A percentile compares a stretch with the other conserved stretches of the same genome.
These are phyloP conservation scores for Podospora fimiseda DNA, from an alignment of 495 filamentous ascomycete species.

Conservation along the genomic window DNA sequence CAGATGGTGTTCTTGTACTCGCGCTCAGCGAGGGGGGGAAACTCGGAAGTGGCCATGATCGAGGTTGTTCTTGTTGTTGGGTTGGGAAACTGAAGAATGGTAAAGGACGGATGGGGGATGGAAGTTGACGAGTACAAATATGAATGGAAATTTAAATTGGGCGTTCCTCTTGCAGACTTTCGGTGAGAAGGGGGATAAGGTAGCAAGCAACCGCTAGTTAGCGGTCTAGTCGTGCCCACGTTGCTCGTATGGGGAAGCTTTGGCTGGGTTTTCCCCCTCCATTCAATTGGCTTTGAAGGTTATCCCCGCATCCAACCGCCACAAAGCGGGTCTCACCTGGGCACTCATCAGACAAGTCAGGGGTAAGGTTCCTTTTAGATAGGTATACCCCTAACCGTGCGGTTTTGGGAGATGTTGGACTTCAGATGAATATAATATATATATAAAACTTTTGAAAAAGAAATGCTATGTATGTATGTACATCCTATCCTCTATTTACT, in stretches of 20 bases:
- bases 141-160: background rate
- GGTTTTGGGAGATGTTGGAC: too few relatives aligned
- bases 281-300: background rate
- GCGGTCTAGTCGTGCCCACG: constrained; percentile 5
- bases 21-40: constrained; percentile 72
- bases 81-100: too few relatives aligned
- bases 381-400: too few relatives aligned
- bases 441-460: too few relatives aligned
- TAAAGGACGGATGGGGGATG: background rate
- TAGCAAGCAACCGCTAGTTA: background rate
- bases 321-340: too few relatives aligned
- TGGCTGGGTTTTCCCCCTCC: background rate
- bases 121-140: background rate
- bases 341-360: background rate
- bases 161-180: constrained; percentile 9
- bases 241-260: constrained; percentile 13
- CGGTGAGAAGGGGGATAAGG: constrained; percentile 6
- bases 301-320: background rate
- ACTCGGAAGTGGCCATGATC: constrained; percentile 35
- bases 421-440: too few relatives aligned
- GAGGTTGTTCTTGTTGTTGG: constrained; percentile 5
- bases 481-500: too few relatives aligned
- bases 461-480: too few relatives aligned
- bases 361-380: too few relatives aligned
- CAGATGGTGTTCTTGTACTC: constrained; percentile 82